phyloP scores from a whole-genome alignment of 371 early-diverging fungal species.

The Smittium mucronatum region DNA sequence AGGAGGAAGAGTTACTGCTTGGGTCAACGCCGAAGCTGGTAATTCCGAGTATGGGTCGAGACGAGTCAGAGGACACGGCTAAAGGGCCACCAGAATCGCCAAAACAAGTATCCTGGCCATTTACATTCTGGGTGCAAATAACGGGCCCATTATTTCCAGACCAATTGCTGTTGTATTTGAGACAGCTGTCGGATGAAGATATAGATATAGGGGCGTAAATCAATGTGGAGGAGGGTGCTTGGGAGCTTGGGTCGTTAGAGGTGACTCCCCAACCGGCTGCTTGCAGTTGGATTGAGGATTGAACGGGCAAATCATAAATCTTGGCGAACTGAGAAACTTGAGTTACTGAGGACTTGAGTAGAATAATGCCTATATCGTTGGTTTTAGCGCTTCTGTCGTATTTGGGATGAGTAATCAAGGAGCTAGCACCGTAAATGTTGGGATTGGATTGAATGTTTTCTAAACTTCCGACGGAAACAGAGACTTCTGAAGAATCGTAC shows the following conservation, averaged over 20 bases:
- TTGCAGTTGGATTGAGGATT: background rate
- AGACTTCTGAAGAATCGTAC: background rate
- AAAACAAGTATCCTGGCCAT: constrained; percentile 24
- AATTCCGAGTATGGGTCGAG: constrained; percentile 1
- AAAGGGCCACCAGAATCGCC: constrained; percentile 34
- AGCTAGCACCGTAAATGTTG: background rate
- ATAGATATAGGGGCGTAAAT: constrained; percentile 19
- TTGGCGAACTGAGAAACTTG: background rate
- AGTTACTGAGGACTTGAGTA: background rate
- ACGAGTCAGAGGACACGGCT: background rate
- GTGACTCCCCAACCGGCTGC: constrained; percentile 12
- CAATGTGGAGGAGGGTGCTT: constrained; percentile 13
- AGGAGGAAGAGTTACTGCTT: background rate
- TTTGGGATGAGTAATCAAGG: background rate
- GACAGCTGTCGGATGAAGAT: constrained; percentile 16
- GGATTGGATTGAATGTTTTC: background rate
- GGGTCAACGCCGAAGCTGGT: background rate
- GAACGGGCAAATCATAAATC: background rate
- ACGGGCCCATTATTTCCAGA: background rate
- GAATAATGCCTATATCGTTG: background rate
- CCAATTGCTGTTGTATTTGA: constrained; percentile 9
- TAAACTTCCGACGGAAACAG: background rate
- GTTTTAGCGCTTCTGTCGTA: background rate
- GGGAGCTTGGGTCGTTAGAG: background rate
- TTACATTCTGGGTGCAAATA: constrained; percentile 22